Base-by-base conservation (phyloP, 2,329 filamentous ascomycete genomes). In the Atkinsonella hypoxylon region DNA sequence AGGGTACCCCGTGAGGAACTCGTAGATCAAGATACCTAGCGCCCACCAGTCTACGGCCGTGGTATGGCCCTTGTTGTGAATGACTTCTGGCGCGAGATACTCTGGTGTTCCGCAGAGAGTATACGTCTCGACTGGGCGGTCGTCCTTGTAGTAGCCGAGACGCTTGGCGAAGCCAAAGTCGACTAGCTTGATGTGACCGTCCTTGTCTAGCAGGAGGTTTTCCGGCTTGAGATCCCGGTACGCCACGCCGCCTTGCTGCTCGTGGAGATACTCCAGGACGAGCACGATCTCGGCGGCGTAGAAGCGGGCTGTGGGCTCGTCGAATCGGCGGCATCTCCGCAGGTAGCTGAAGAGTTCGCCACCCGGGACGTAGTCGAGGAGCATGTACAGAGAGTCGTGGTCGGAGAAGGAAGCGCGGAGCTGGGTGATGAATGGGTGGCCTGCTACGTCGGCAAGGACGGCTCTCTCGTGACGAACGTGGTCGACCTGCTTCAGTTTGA, bases 1-100 rank as follows among this genome's bases (percentile, higher is more conserved):
- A 13, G 87, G 87, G 61, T 90, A 89, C 30, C 87, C 87, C 10
- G 87, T 89, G 46, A 91, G 70, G 62, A 91, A 91, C 63, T 93
- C 87, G 65, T 89, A 91, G 53, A 91, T 82, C 51, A 93, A 68
- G 57, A 91, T 89, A 26, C 87, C 87, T 57, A 93, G 74, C 0
- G 87, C 87, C 87, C 87, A 91, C 87, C 87, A 91, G 70, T 91
- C 87, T 36, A 91, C 87, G 13, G 87, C 85, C 2, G 79, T 82
- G 2, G 79, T 83, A 61, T 85, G 81, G 12, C 85, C 87, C 63
- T 87, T 89, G 64, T 88, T 89, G 57, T 88, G 81, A 58, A 91
- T 90, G 41, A 91, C 87, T 69, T 91, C 87, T 5, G 87, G 87
- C 2, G 87, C 87, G 44, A 91, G 79, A 64, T 91, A 91, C 63